Conservation (phyloP, 345 rosid genomes). For the Ailanthus altissimus region DNA sequence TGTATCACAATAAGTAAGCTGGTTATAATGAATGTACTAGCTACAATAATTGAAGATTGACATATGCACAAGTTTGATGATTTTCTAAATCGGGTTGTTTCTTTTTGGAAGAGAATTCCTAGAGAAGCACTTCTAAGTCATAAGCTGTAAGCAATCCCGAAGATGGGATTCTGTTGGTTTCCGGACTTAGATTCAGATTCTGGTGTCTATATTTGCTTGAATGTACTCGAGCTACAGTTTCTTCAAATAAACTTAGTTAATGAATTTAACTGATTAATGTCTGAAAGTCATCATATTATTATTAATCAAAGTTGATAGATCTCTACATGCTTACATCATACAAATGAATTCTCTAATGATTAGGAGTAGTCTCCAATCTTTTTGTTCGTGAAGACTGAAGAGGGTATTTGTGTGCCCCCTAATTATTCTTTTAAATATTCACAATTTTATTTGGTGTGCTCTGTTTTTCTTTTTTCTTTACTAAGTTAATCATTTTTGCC, state of each 20-base stretch:
- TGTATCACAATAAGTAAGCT: background rate
- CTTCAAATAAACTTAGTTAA: background rate
- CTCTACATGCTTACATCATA: slow-evolving; percentile 7
- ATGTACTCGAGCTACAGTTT: background rate
- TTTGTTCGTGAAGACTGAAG: background rate
- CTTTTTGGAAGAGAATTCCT: background rate
- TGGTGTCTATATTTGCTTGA: background rate
- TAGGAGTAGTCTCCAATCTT: background rate
- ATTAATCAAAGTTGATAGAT: slow-evolving; percentile 10
- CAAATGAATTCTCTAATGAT: slow-evolving; percentile 10
- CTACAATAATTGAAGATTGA: background rate
- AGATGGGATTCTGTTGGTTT: background rate
- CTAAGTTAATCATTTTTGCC: background rate
- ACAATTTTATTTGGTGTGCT: background rate
- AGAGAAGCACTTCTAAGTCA: too few relatives aligned
- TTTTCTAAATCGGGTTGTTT: background rate
- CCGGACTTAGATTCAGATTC: background rate
- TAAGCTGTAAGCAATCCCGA: slow-evolving; percentile 7
- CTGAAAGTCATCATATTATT: background rate
- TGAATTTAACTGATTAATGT: background rate
- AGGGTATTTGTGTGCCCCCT: background rate
- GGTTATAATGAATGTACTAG: background rate
- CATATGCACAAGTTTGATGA: background rate
- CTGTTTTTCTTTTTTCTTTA: slow-evolving; percentile 7
- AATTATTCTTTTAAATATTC: background rate